Conservation (phyloP, 2,329 filamentous ascomycete species). For the Talaromyces sp. region DNA sequence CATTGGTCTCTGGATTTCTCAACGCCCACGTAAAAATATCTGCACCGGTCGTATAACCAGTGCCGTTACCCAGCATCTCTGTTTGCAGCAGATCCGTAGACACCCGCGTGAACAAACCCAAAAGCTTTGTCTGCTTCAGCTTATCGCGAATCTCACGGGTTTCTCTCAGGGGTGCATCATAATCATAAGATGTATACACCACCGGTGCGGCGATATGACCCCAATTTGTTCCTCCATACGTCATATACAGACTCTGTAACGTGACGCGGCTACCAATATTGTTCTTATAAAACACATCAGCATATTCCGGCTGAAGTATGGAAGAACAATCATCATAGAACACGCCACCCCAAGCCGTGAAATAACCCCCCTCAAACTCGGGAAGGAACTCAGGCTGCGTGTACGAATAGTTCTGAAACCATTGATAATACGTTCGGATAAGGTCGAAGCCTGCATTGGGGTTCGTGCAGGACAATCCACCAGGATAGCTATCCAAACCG, state of each 20-base stretch:
- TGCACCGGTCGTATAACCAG: conserved; percentile 43
- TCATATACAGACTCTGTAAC: conserved; percentile 74
- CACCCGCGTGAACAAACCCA: conserved; percentile 48
- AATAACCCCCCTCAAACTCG: conserved; percentile 67
- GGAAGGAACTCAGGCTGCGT: conserved; percentile 54
- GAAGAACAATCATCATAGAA: conserved; percentile 65
- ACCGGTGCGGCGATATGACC: conserved; percentile 70
- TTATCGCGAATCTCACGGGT: conserved; percentile 75
- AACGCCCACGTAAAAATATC: conserved; percentile 53
- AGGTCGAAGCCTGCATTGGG: conserved; percentile 49
- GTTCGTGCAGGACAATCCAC: conserved; percentile 45
- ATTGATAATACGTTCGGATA: conserved; percentile 54
- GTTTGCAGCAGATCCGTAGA: conserved; percentile 52
- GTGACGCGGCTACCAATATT: conserved; percentile 64
- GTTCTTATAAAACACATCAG: conserved; percentile 77
- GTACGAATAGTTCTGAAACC: conserved; percentile 55
- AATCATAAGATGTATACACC: conserved; percentile 62
- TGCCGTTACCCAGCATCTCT: conserved; percentile 55
- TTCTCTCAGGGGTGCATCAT: conserved; percentile 64
- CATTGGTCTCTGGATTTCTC: conserved; percentile 49
- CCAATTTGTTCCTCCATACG: conserved; percentile 79
- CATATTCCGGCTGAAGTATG: conserved; percentile 68
- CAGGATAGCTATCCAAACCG: conserved; percentile 62
- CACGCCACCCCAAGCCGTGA: conserved; percentile 70
- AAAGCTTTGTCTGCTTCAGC: conserved; percentile 59